Base-by-base conservation (phyloP, 2,329 filamentous ascomycete genomes). In the Ophiostoma piceae region DNA sequence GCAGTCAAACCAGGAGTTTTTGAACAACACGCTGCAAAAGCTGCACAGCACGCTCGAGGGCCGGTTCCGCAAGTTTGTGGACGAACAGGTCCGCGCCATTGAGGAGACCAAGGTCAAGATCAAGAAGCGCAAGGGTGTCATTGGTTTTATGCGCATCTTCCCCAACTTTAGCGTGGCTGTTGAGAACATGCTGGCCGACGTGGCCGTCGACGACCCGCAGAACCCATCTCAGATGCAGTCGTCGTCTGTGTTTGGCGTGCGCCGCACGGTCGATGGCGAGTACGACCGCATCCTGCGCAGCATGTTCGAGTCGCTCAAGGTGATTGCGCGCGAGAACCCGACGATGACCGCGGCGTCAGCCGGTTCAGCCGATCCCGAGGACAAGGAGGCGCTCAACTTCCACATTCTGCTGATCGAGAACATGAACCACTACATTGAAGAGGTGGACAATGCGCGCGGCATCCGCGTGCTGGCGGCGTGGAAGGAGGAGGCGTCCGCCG, bases 71-170 rank as follows among this genome's bases (percentile, higher is more conserved):
- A 92, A 92, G 73, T 97, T 98, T 75, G 88, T 98, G 9, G 94
- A 98, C 74, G 92, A 97, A 73, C 95, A 99, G 78, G 91, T 98
- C 71, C 91, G 92, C 35, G 94, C 93, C 5, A 97, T 98, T 73
- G 95, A 98, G 80, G 95, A 98, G 72, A 98, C 94, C 54, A 98
- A 98, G 80, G 94, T 99, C 78, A 97, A 97, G 83, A 93, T 97
- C 80, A 97, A 97, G 83, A 98, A 98, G 83, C 90, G 95, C 74
- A 97, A 96, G 81, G 94, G 95, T 12, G 92, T 99, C 70, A 97
- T 98, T 75, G 89, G 90, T 19, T 98, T 98, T 79, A 94, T 98
- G 82, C 91, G 92, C 73, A 90, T 94, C 57, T 98, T 98, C 82
- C 95, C 94, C 0, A 83, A 89, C 71, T 97, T 97, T 80, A 89